Conservation (phyloP, 768 basidiomycete genomes). For the Boletus sp. region DNA sequence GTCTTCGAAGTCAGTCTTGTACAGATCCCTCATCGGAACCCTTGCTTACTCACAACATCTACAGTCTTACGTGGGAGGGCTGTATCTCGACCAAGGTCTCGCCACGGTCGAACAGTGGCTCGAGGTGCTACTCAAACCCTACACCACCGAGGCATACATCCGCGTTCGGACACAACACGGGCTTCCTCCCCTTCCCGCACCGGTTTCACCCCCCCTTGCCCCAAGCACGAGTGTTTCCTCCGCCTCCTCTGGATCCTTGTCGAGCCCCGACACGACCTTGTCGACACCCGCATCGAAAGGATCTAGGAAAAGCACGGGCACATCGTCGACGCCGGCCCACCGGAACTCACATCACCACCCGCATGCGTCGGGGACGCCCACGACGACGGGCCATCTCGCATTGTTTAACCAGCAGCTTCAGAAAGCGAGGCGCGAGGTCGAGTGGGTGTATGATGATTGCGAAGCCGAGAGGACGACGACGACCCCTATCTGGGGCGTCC, state of each 20-base stretch:
- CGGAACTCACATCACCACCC: conserved; percentile 5
- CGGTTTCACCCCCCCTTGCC: conserved; percentile 18
- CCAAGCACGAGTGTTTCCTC: conserved; percentile 21
- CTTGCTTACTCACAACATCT: conserved; percentile 4
- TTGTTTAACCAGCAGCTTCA: conserved; percentile 78
- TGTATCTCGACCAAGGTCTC: conserved; percentile 70
- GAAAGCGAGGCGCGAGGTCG: conserved; percentile 51
- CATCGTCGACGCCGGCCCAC: conserved; percentile 11
- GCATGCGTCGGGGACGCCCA: conserved; percentile 24
- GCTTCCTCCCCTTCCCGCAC: conserved; percentile 44
- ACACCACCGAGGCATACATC: conserved; percentile 57
- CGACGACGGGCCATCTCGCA: conserved; percentile 61
- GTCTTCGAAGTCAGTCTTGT: conserved; percentile 62
- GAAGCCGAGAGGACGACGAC: conserved; percentile 47
- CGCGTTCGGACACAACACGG: conserved; percentile 65
- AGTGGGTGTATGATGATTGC: conserved; percentile 67
- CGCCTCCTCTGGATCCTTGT: not conserved
- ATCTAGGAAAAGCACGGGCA: not conserved
- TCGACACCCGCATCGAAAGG: not conserved
- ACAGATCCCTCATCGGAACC: not conserved
- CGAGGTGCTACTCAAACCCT: conserved; percentile 58
- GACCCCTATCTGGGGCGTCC: conserved; percentile 77
- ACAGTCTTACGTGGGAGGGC: conserved; percentile 77
- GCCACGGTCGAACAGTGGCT: conserved; percentile 58
- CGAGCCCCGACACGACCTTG: not conserved